Evolutionary conservation across 2,329 filamentous ascomycete genomes (phyloP).

Genomic region (Calonectria leucothoes): DNA sequence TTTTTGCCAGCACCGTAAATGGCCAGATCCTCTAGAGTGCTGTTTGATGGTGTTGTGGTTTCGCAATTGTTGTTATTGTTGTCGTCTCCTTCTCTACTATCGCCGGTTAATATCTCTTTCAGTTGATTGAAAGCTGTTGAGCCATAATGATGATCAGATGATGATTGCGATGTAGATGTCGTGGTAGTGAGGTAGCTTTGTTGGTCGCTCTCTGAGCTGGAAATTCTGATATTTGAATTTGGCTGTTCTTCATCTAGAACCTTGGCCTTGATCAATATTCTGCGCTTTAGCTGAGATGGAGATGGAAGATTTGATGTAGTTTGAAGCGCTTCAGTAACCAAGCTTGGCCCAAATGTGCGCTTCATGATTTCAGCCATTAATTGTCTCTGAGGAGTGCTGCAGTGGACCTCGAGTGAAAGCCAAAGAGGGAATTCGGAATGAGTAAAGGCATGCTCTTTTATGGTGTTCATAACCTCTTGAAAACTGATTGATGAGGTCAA

Average conservation of each 20-base stretch:
- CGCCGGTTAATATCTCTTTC: too few species aligned
- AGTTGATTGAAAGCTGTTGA: too few species aligned
- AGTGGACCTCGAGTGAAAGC: conserved; percentile 96
- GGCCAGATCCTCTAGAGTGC: background rate
- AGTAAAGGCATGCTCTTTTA: conserved; percentile 93
- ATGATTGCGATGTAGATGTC: conserved; percentile 67
- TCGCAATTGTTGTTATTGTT: too few species aligned
- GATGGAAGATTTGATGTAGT: conserved; percentile 79
- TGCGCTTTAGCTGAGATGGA: conserved; percentile 84
- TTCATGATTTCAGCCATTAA: conserved; percentile 93
- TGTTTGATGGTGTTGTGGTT: too few species aligned
- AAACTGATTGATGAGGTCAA: conserved; percentile 91
- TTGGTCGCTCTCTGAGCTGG: too few species aligned
- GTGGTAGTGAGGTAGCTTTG: too few species aligned
- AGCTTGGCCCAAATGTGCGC: conserved; percentile 80
- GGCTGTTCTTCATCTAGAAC: too few species aligned
- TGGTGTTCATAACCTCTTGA: conserved; percentile 88
- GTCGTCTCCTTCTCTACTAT: too few species aligned
- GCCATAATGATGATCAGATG: too few species aligned
- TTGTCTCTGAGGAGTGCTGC: conserved; percentile 77
- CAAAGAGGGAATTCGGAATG: conserved; percentile 90
- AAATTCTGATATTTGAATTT: too few species aligned
- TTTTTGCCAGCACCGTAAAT: background rate
- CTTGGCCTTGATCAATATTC: conserved; percentile 97
- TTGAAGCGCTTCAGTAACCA: conserved; percentile 80